phyloP scores from a whole-genome alignment of 2,329 filamentous ascomycete genomes.

The Plectosphaerella plurivora region DNA sequence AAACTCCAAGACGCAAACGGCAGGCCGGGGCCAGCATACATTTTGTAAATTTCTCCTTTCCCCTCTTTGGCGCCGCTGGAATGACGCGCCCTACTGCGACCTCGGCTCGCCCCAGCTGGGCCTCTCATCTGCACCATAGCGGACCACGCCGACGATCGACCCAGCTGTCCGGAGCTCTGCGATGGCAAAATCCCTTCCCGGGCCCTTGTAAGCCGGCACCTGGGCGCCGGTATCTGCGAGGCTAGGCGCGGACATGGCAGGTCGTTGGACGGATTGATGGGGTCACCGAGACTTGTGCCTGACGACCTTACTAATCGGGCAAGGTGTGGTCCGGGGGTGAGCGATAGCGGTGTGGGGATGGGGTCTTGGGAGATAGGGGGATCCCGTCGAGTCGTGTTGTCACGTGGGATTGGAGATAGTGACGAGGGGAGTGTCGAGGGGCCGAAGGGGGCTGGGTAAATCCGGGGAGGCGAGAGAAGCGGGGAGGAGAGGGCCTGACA shows the following conservation, averaged over 20 bases:
- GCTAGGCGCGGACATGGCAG: background rate
- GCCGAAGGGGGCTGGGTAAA: too few species aligned
- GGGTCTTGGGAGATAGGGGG: background rate
- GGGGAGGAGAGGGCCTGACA: too few species aligned
- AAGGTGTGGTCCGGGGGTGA: background rate
- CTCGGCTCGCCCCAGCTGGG: background rate
- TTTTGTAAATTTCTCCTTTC: background rate
- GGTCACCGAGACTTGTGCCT: constrained; percentile 1
- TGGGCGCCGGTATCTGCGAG: background rate
- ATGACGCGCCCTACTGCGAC: background rate
- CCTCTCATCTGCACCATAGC: background rate
- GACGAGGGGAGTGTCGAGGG: too few species aligned
- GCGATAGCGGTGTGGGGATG: background rate
- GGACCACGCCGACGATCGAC: constrained; percentile 1
- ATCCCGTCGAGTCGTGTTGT: background rate
- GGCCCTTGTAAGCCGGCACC: background rate
- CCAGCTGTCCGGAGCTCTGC: constrained; percentile 1
- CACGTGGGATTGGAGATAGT: background rate
- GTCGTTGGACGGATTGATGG: background rate
- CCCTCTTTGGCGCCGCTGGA: background rate
- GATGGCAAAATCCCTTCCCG: background rate
- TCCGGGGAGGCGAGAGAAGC: too few species aligned
- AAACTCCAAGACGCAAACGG: background rate
- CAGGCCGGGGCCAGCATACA: background rate
- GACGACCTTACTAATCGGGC: constrained; percentile 1